phyloP scores from a whole-genome alignment of 495 filamentous ascomycete genomes.

The Lepidopterella palustris region DNA sequence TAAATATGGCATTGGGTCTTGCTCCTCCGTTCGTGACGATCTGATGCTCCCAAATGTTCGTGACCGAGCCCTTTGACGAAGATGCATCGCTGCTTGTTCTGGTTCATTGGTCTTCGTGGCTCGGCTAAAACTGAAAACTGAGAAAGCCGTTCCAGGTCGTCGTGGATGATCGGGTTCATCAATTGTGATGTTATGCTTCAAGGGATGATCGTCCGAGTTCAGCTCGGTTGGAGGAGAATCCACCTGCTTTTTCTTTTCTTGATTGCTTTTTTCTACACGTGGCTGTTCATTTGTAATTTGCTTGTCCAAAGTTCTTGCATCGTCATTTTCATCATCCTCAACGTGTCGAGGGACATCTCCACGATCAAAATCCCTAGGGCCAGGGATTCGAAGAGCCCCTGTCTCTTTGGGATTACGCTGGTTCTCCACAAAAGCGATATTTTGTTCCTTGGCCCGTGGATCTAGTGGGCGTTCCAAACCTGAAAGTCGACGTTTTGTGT shows the following conservation, averaged over 20 bases:
- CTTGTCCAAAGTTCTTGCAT: conserved; percentile 11
- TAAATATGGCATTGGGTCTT: conserved; percentile 70
- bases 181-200: conserved; percentile 44
- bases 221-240: conserved; percentile 20
- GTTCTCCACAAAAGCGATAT: conserved; percentile 79
- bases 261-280: conserved; percentile 10
- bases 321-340: conserved; percentile 33
- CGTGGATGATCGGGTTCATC: conserved; percentile 39
- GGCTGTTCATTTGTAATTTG: conserved; percentile 10
- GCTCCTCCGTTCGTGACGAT: conserved; percentile 37
- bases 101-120: conserved; percentile 6
- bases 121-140: conserved; percentile 3
- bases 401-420: conserved; percentile 70
- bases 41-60: conserved; percentile 39
- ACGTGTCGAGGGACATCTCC: conserved; percentile 64
- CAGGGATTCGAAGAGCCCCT: conserved; percentile 72
- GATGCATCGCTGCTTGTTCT: conserved; percentile 7
- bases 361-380: conserved; percentile 76
- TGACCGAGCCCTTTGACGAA: conserved; percentile 23
- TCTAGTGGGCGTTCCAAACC: conserved; percentile 43
- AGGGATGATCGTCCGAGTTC: conserved; percentile 34
- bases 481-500: background rate
- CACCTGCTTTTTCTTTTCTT: background rate
- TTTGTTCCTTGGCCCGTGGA: conserved; percentile 58
- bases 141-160: conserved; percentile 13